Base-by-base conservation (phyloP, 805 yeast genomes). In the Kodamaea kakaduensis region DNA sequence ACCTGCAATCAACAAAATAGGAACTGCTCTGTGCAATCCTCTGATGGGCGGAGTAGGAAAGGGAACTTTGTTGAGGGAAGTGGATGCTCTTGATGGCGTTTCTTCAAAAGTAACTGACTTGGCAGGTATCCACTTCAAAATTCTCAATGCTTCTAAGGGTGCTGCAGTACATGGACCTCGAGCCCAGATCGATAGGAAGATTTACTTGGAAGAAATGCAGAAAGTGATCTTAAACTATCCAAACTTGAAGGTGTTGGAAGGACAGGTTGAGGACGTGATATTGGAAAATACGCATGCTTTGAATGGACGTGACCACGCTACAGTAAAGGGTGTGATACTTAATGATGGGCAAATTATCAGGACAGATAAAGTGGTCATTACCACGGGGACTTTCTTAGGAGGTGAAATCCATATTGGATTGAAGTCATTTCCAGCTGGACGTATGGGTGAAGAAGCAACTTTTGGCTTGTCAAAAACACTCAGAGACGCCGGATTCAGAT, bases 121-220 rank as follows among this genome's bases (percentile, higher is more conserved):
- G 48, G 94, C 97, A 0, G 98, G 97, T 0, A 84, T 89, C 19
- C 96, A 89, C 56, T 93, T 81, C 60, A 87, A 86, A 51, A 79
- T 86, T 42, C 67, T 93, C 43, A 93, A 93, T 56, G 70, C 81
- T 30, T 82, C 95, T 1, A 75, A 87, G 45, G 98, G 98, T 2
- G 84, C 95, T 0, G 98, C 98, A 0, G 97, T 90, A 2, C 95
- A 97, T 86, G 97, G 98, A 0, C 97, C 96, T 6, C 64, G 99
- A 41, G 96, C 96, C 1, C 98, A 93, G 61, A 90, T 93, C 19
- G 98, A 93, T 58, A 67, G 99, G 44, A 65, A 75, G 29, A 69
- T 90, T 2, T 93, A 93, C 55, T 62, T 82, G 47, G 51, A 56
- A 10, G 88, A 84, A 50, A 88, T 93, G 97, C 95, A 85, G 52